Evolutionary conservation across 371 early-diverging fungal species (phyloP).

Genomic region (Dipsacomyces acuminosporus): DNA sequence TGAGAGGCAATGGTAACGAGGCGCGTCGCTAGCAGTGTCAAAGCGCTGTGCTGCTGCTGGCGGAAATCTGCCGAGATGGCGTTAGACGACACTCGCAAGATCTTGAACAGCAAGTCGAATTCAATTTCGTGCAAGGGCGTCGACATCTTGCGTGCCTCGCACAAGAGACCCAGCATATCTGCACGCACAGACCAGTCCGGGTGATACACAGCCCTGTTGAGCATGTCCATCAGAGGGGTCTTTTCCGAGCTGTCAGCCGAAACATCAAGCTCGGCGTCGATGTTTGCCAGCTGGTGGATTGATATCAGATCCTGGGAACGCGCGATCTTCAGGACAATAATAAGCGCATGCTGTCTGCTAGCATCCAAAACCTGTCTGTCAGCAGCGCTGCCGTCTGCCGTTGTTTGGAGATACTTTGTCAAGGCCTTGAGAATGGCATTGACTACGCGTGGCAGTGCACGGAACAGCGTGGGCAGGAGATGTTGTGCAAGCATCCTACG

Average conservation of each 20-base stretch:
- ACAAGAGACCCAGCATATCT: slow-evolving; percentile 74
- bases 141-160: slow-evolving; percentile 67
- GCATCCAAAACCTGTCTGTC: slow-evolving; percentile 4
- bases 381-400: neutral
- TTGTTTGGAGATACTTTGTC: neutral
- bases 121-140: slow-evolving; percentile 58
- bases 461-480: slow-evolving; percentile 23
- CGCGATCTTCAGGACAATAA: slow-evolving; percentile 34
- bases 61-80: slow-evolving; percentile 73
- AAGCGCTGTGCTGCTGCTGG: slow-evolving; percentile 61
- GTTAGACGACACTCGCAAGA: slow-evolving; percentile 64
- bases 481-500: slow-evolving; percentile 39
- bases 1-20: slow-evolving; percentile 31
- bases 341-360: slow-evolving; percentile 38
- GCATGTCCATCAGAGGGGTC: slow-evolving; percentile 20
- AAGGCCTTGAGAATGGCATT: slow-evolving; percentile 13
- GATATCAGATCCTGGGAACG: slow-evolving; percentile 32
- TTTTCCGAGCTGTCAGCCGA: neutral
- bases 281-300: slow-evolving; percentile 19
- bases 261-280: slow-evolving; percentile 7
- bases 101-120: slow-evolving; percentile 53
- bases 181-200: slow-evolving; percentile 69
- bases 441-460: slow-evolving; percentile 17
- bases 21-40: slow-evolving; percentile 49
- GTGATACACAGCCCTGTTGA: slow-evolving; percentile 63